Evolutionary conservation across 169 alveolate genomes (phyloP).

Genomic region (Plasmodium vinckei): DNA sequence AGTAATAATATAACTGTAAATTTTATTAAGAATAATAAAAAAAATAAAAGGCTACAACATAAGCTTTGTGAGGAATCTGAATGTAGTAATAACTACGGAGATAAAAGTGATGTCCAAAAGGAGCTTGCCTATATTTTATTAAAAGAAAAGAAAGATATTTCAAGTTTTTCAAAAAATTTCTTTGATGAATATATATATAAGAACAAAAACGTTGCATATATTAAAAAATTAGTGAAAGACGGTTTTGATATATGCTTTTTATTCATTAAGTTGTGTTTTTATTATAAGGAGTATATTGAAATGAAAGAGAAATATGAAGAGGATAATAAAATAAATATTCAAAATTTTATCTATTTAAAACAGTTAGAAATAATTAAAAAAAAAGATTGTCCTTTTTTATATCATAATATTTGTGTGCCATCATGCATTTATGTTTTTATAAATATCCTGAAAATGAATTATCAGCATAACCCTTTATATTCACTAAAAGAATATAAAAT

Average conservation of each 20-base stretch:
- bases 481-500: conserved; percentile 23
- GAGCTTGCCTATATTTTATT: conserved; percentile 14
- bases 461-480: conserved; percentile 28
- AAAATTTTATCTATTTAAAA: conserved; percentile 55
- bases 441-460: conserved; percentile 58
- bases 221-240: conserved; percentile 44
- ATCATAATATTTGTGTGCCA: conserved; percentile 54
- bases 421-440: conserved; percentile 52
- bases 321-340: conserved; percentile 10
- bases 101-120: not conserved
- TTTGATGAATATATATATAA: conserved; percentile 65
- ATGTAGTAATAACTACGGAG: not conserved
- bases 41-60: not conserved
- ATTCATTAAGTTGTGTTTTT: conserved; percentile 48
- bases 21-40: not conserved
- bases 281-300: conserved; percentile 12
- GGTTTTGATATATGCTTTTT: conserved; percentile 56
- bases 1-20: not conserved
- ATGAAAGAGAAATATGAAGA: not conserved
- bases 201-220: conserved; percentile 28
- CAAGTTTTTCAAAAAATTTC: conserved; percentile 33
- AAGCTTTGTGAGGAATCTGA: not conserved
- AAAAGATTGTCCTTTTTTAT: not conserved
- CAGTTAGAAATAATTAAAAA: conserved; percentile 51
- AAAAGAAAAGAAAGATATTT: conserved; percentile 17